Evolutionary conservation across 2,329 filamentous ascomycete species (phyloP), one percentile per base, ranked within the genome.

Genomic region (Arthrobotrys conoides): DNA sequence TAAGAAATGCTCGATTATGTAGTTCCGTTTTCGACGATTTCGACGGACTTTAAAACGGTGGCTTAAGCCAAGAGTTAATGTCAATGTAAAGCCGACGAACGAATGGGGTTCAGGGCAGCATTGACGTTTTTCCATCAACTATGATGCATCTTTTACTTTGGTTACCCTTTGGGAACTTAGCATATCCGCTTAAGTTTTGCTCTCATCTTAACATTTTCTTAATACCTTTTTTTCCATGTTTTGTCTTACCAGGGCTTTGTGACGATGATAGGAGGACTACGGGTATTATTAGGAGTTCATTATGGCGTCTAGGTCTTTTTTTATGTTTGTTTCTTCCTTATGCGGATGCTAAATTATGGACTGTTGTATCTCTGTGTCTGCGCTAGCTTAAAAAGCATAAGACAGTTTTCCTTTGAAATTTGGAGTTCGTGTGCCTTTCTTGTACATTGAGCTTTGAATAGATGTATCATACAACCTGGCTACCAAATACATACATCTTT

Each of bases 1-100:
- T 46, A 77, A 71, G 61, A 77, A 77, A 69, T 77, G 73, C 24
- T 71, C 63, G 61, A 71, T 77, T n/a, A 77, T 77, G 73, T 77
- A 77, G 73, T 71, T 44, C 59, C 67, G 18, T 10, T 1, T 68
- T 33, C 67, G 61, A 71, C 51, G 18, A 61, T 66, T 77, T 64
- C 66, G n/a, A 57, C 48, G 49, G 14, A 24, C 46, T 20, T 51
- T 76, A 33, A 36, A 38, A 24, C n/a, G 24, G 16, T 48, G 48
- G 30, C 57, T 69, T 49, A n/a, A 61, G n/a, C n/a, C 3, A 5
- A 16, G 36, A n/a, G n/a, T 2, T 20, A 27, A 12, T 5, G 5
- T 20, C 5, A 8, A 6, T 4, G 4, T 27, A 18, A 18, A 41
- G 4, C 3, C 55, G n/a, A 61, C 4, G 18, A 24, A 24, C 4